Base-by-base conservation (phyloP, 257 asterid species). In the Solanum virginianum region DNA sequence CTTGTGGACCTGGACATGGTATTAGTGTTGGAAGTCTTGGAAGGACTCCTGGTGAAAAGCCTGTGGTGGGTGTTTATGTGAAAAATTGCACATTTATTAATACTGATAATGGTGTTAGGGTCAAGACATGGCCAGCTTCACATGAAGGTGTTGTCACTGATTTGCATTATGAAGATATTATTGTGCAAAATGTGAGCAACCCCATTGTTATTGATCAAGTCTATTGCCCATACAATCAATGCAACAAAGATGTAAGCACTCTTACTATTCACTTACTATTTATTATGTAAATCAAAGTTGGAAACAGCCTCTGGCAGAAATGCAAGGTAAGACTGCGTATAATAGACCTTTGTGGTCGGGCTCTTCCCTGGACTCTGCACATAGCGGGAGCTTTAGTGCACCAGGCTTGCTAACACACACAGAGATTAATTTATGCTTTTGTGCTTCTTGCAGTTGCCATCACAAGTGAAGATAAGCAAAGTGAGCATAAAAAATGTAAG, bases 1-100 rank as follows among this genome's bases (percentile, higher is more conserved):
- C 10, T 14, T 90, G 93, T 54, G 91, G 93, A 32, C 92, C 93
- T 5, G 93, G 93, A 8, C 93, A 89, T 36, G 93, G 93, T 80
- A 83, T 90, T 75, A 84, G 85, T 68, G 59, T 90, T 20, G 93
- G 93, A 54, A 90, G 91, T 84, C 84, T 90, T 5, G 93, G 93
- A 6, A 86, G 32, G 69, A 80, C 83, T 57, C 66, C 49, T 2
- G 77, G 82, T 10, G 93, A 90, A 83, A 60, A 85, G 5, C 87
- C 87, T 1, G 91, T 90, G 8, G 10, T 45, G 3, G 89, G 90
- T 29, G 74, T 90, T 16, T 53, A 60, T 0, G 88, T 90, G 7
- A 62, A 6, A 39, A 86, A 86, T 47, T 89, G 91, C 85, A 90
- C 90, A 26, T 43, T 90, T 10, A 56, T 87, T 0, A 84, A 83